Evolutionary conservation across 1,284 basidiomycete genomes (phyloP).

Genomic region (Neotropicomus parvogracilis): DNA sequence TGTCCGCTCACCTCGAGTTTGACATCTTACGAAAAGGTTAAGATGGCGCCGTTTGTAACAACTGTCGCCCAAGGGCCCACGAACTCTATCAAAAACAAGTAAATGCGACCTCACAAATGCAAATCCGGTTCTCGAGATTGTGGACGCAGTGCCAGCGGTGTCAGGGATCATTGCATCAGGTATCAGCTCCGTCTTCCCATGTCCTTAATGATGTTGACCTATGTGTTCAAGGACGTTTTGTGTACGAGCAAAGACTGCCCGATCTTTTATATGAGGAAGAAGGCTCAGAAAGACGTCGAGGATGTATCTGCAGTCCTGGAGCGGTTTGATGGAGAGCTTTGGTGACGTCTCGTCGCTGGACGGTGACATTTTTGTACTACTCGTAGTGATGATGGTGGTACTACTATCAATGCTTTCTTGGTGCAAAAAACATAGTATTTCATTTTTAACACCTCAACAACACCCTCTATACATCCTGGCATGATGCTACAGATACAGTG

Average conservation of each 20-base stretch:
- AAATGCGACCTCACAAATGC: constrained; percentile 66
- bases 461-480: not conserved
- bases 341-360: constrained; percentile 38
- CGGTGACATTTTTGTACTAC: constrained; percentile 42
- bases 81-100: constrained; percentile 93
- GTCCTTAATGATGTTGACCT: not conserved
- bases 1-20: not conserved
- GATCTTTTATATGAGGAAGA: constrained; percentile 97
- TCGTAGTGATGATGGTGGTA: too few species aligned
- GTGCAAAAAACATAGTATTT: not conserved
- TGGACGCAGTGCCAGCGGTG: constrained; percentile 98
- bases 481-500: not conserved
- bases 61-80: constrained; percentile 79
- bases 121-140: constrained; percentile 87
- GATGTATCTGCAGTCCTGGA: constrained; percentile 75
- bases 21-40: constrained; percentile 10
- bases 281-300: constrained; percentile 93
- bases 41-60: constrained; percentile 92
- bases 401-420: too few species aligned
- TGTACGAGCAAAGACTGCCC: constrained; percentile 97
- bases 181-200: constrained; percentile 31
- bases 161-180: constrained; percentile 93
- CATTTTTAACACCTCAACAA: not conserved
- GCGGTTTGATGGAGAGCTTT: constrained; percentile 73
- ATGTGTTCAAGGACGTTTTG: constrained; percentile 73